Evolutionary conservation across 2,329 filamentous ascomycete species (phyloP).

Genomic region (Triangularia setosa): DNA sequence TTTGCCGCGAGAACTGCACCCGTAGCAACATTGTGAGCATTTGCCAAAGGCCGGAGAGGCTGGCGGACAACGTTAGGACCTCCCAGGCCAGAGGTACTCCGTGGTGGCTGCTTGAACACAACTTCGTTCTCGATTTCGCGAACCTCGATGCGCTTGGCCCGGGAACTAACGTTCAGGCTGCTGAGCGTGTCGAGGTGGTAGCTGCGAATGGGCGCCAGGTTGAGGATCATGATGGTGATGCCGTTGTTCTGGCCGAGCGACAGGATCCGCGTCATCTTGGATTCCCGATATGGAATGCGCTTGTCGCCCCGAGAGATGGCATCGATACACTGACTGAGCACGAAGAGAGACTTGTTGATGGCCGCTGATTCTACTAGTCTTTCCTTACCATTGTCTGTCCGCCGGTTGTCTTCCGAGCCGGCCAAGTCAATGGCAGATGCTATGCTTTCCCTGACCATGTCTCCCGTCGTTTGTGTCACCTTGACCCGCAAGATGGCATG

Average conservation of each 20-base stretch:
- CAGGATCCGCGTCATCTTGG: slow-evolving; percentile 94
- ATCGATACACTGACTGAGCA: slow-evolving; percentile 91
- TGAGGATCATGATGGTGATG: slow-evolving; percentile 93
- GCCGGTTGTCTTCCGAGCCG: slow-evolving; percentile 90
- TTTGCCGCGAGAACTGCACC: slow-evolving; percentile 45
- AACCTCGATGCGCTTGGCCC: slow-evolving; percentile 94
- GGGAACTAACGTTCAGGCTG: slow-evolving; percentile 89
- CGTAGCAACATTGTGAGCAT: slow-evolving; percentile 69
- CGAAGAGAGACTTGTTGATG: slow-evolving; percentile 97
- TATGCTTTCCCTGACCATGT: slow-evolving; percentile 69
- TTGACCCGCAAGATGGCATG: slow-evolving; percentile 91
- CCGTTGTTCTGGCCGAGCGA: slow-evolving; percentile 93
- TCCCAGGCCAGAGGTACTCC: slow-evolving; percentile 41
- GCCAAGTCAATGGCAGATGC: slow-evolving; percentile 93
- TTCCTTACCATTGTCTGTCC: slow-evolving; percentile 91
- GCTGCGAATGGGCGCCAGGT: slow-evolving; percentile 83
- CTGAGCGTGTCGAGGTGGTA: slow-evolving; percentile 93
- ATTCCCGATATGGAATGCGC: slow-evolving; percentile 88
- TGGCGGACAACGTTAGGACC: slow-evolving; percentile 55
- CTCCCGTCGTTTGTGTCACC: slow-evolving; percentile 69
- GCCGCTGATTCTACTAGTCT: slow-evolving; percentile 90
- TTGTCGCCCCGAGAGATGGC: slow-evolving; percentile 74
- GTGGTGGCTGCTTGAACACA: slow-evolving; percentile 72
- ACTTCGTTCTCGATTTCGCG: slow-evolving; percentile 95
- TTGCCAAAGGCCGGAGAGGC: slow-evolving; percentile 72